Evolutionary conservation across 805 yeast species (phyloP), one percentile per base, ranked within the genome.

Genomic region (Komagataella mondaviorum): DNA sequence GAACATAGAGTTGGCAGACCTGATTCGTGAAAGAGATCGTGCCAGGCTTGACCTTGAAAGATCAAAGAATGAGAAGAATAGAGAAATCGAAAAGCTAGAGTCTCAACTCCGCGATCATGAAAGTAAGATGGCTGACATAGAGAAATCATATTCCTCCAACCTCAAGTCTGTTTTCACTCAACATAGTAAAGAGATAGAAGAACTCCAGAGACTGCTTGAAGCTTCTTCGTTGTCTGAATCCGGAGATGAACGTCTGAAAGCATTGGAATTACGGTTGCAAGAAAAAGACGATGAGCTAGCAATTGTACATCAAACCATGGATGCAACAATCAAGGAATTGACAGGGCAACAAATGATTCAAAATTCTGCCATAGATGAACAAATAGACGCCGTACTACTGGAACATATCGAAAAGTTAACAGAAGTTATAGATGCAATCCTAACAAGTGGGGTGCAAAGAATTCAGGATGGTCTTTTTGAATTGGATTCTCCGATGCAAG

Each of bases 21-120:
- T 88, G 58, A 89, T 89, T 52, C 77, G 93, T 55, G 96, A 88
- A 63, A 79, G 96, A 53, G 96, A 88, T 62, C 76, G 95, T 48
- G 95, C 96, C 1, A 76, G 91, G 60, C 71, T 88, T 57, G 96
- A 88, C 53, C 68, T 88, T 46, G 96, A 87, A 55, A 76, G 86
- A 56, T 62, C 76, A 8, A 79, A 75, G 57, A 89, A 86, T 7
- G 70, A 77, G 45, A 81, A 81, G 56, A 81, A 77, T 51, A 78
- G 71, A 54, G 86, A 83, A 56, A 74, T 80, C 53, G 91, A 84
- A 57, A 73, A 69, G 55, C 70, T 86, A 24, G 81, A 81, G 57
- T 70, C 88, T 2, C 81, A 83, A 57, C 62, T 85, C 45, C 72
- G 88, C 54, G 80, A 80, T 51, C 66, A 81, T 53, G 77, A 80